Evolutionary conservation across 495 filamentous ascomycete genomes (phyloP).

Genomic region (Lasiosphaeria hispida): DNA sequence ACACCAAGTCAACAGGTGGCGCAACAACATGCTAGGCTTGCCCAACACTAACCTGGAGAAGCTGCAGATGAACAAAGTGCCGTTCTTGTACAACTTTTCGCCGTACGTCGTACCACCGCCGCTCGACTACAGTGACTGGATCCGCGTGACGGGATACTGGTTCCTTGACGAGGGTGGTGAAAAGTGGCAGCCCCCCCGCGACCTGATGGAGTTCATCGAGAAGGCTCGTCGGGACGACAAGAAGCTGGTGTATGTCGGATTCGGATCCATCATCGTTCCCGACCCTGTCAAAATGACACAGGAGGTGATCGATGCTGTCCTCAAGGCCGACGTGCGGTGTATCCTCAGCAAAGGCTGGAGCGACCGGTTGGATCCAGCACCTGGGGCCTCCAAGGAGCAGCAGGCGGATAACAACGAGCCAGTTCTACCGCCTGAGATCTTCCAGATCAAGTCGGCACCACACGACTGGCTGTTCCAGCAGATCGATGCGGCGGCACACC

Average conservation of each 20-base stretch:
- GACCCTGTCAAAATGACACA: conserved; percentile 84
- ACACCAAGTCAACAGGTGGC: conserved; percentile 89
- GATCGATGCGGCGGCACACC: conserved; percentile 92
- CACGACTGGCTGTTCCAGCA: conserved; percentile 96
- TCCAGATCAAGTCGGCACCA: conserved; percentile 84
- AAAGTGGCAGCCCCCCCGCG: conserved; percentile 68
- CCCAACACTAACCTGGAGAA: conserved; percentile 83
- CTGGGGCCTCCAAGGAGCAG: conserved; percentile 31
- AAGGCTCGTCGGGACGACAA: conserved; percentile 77
- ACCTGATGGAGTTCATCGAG: conserved; percentile 75
- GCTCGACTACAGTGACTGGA: conserved; percentile 96
- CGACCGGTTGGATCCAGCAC: conserved; percentile 55
- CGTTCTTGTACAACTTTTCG: conserved; percentile 96
- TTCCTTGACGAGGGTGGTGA: conserved; percentile 80
- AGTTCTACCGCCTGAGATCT: conserved; percentile 73
- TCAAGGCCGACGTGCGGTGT: conserved; percentile 90
- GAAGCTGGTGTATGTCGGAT: conserved; percentile 95
- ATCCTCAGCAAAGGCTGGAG: conserved; percentile 99
- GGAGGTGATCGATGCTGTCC: conserved; percentile 84
- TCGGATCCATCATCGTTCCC: conserved; percentile 92
- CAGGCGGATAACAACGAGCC: conserved; percentile 53
- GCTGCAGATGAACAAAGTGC: conserved; percentile 92
- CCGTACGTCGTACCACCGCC: conserved; percentile 89
- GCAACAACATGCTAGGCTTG: conserved; percentile 73
- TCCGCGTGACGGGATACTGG: conserved; percentile 96